Base-by-base conservation (phyloP, 345 rosid genomes). In the Schrenkiella parvula region DNA sequence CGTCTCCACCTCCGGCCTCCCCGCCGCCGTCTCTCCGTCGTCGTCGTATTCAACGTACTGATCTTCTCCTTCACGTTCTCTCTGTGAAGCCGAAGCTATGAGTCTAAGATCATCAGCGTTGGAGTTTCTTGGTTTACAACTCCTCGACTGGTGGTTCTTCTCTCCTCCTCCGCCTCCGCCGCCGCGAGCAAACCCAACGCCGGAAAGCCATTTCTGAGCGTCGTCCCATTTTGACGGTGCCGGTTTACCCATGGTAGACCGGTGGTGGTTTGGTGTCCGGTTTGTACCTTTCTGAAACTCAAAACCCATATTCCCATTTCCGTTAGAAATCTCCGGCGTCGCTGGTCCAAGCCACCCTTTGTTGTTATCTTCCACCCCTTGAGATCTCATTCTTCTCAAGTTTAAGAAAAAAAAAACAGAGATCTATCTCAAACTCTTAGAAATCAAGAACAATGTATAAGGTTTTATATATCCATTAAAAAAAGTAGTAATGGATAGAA, bases 161-260 rank as follows among this genome's bases (percentile, higher is more conserved):
- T 75, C 79, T 13, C 64, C 70, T 0, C 55, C 67, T 2, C 71
- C 72, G 1, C 61, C 69, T 0, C 69, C 51, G 18, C 85, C 87
- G 12, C 79, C 86, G 69, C 90, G 84, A 55, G 92, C 72, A 25
- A 90, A 55, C 5, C 97, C 96, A 14, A 89, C 92, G 28, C 80
- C 80, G 52, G 80, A 76, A 9, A 93, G 85, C 98, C 98, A 93
- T 82, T 93, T 93, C 59, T 93, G 97, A n/a, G 97, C 97, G 64
- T 93, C 98, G 53, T 93, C 98, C 97, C 98, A 91, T 80, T 93
- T 93, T 0, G 98, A 93, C 22, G 97, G 98, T 7, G 98, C 82
- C 4, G 92, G 92, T 57, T 91, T 93, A 11, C 96, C 96, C 60
- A 93, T 76, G 21, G 92, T 87, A 14, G 87, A 83, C 31, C 96